Base-by-base conservation (phyloP, 345 rosid genomes). In the Pseudoturritis turrita region DNA sequence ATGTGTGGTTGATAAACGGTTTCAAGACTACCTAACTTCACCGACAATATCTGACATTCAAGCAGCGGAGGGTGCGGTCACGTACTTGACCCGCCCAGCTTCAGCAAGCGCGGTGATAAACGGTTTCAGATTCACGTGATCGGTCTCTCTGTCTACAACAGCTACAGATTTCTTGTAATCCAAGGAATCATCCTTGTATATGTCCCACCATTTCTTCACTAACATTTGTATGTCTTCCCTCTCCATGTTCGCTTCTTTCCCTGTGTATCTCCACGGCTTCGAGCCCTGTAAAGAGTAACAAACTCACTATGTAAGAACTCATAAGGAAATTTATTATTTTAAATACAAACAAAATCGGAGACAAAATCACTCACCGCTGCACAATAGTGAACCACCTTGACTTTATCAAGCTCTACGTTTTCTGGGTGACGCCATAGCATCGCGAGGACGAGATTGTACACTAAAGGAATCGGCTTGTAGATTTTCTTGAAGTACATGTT, bases 351-450 rank as follows among this genome's bases (percentile, higher is more conserved):
- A 15, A 19, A 23, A 8, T 6, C 7, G 18, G n/a, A 28, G 1
- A 14, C 12, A 11, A 18, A 17, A 5, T 13, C 33, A 71, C 89
- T 80, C 52, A 93, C 94, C 71, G 87, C 89, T 5, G 98, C 98
- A 78, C 96, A 91, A 31, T 89, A 89, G 33, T 95, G 98, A 58
- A 80, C 98, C 44, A 91, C 96, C 47, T 87, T 88, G 41, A 88
- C 90, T 69, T 82, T 70, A 6, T 85, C 89, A 1, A 91, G 81
- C 71, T 89, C 86, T 2, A 94, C 85, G 10, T 91, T 91, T 71
- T 94, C 96, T 7, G 96, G 98, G 25, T 91, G 98, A 37, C 98
- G 92, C 98, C 98, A 94, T 21, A 94, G 70, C 96, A 89, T 81
- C 13, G 98, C 98, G 1, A 91, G 76, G 8, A 91, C 88, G 2